A percentile compares a stretch with the other conserved stretches of the same genome.
These are phyloP conservation scores for Pseudocercospora crystallina DNA, from an alignment of 2,329 filamentous ascomycete genomes.

Conservation along the genomic window DNA sequence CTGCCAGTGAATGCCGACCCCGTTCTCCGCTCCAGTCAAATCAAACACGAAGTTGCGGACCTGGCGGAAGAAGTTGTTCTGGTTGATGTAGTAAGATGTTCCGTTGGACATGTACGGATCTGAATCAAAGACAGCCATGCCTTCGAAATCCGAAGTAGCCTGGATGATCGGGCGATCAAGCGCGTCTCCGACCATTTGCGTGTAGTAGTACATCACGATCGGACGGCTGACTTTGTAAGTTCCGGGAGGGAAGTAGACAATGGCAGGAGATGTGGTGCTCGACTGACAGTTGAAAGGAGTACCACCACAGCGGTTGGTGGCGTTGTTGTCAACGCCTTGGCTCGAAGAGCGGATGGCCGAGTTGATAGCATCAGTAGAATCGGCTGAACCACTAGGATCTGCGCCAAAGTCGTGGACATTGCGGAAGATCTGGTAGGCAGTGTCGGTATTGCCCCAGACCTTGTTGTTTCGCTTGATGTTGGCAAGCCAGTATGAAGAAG, in stretches of 20 bases:
- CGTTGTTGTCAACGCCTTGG: conserved; percentile 74
- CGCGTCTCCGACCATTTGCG: conserved; percentile 83
- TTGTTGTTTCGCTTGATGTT: conserved; percentile 54
- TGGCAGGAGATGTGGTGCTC: conserved; percentile 74
- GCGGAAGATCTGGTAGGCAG: conserved; percentile 61
- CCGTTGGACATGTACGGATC: conserved; percentile 72
- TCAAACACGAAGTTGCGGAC: conserved; percentile 57
- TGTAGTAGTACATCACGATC: conserved; percentile 86
- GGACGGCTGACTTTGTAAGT: conserved; percentile 80
- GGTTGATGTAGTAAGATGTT: conserved; percentile 53
- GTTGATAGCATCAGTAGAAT: conserved; percentile 91
- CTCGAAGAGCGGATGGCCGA: conserved; percentile 63
- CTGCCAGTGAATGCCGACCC: conserved; percentile 53
- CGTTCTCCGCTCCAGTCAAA: conserved; percentile 38
- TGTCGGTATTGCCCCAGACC: conserved; percentile 58
- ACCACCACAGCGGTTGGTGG: conserved; percentile 86
- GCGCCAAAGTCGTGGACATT: conserved; percentile 47
- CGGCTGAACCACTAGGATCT: conserved; percentile 63
- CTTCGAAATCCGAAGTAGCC: conserved; percentile 60
- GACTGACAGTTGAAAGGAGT: conserved; percentile 67
- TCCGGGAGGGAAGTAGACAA: conserved; percentile 89
- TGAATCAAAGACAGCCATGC: conserved; percentile 86
- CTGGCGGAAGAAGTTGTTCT: conserved; percentile 58
- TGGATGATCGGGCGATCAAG: conserved; percentile 65
- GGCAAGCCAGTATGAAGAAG: conserved; percentile 24